A percentile compares a stretch with the other conserved stretches of the same genome.
phyloP scores from a whole-genome alignment of 495 filamentous ascomycete species.

The Neurospora discreta region DNA sequence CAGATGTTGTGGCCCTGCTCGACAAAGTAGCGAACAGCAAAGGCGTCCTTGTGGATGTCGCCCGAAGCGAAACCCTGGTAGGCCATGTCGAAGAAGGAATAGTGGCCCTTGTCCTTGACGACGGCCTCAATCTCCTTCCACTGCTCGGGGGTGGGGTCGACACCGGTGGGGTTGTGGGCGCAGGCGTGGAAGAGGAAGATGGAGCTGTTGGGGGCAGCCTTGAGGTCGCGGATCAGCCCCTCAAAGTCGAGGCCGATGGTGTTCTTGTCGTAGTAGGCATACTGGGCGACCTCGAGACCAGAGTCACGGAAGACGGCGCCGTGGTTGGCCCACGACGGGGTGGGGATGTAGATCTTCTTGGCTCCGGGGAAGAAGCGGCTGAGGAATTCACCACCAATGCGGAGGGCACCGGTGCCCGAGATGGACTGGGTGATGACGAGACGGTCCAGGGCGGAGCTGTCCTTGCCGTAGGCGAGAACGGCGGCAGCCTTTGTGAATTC shows the following conservation, averaged over 20 bases:
- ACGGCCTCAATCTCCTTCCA: conserved; percentile 88
- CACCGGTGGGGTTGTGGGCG: conserved; percentile 96
- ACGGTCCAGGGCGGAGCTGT: conserved; percentile 64
- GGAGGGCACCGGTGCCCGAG: conserved; percentile 90
- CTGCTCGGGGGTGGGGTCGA: conserved; percentile 86
- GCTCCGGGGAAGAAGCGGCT: conserved; percentile 75
- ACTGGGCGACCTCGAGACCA: conserved; percentile 79
- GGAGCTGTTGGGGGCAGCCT: conserved; percentile 73
- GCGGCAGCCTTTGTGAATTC: conserved; percentile 88
- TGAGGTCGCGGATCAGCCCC: conserved; percentile 84
- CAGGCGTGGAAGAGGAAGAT: conserved; percentile 93
- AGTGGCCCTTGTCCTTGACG: conserved; percentile 82
- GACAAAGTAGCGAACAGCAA: conserved; percentile 84
- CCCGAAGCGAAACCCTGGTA: conserved; percentile 98
- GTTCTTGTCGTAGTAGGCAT: conserved; percentile 98
- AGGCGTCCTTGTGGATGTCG: conserved; percentile 84
- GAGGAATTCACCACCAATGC: conserved; percentile 90
- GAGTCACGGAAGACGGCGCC: conserved; percentile 91
- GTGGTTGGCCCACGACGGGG: conserved; percentile 97
- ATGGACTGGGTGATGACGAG: conserved; percentile 95
- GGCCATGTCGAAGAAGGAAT: conserved; percentile 98
- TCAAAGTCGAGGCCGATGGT: conserved; percentile 97
- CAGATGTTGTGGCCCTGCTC: conserved; percentile 81
- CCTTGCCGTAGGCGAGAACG: conserved; percentile 75
- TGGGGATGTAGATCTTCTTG: conserved; percentile 94